Conservation (phyloP, 192 early-diverging fungal genomes). For the Dimargaris cristalligena region DNA sequence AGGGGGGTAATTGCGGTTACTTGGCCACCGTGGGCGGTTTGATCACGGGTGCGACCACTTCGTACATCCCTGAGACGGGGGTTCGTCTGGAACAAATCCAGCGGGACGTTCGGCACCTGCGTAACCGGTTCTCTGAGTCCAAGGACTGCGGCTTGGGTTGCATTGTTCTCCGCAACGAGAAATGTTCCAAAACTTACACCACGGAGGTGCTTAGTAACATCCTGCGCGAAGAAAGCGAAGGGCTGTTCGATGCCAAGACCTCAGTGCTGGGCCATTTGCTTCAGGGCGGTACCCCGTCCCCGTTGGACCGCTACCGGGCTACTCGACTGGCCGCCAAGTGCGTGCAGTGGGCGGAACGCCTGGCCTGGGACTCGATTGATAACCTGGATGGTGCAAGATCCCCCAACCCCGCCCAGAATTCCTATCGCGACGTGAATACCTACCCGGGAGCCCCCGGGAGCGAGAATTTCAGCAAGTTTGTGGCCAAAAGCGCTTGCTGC, state of each 20-base stretch:
- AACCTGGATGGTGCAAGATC: too few relatives aligned
- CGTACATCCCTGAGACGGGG: slow-evolving; percentile 89
- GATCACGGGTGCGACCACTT: slow-evolving; percentile 65
- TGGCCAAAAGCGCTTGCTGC: not conserved
- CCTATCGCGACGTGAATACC: not conserved
- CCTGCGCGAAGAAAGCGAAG: slow-evolving; percentile 69
- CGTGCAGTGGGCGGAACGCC: slow-evolving; percentile 66
- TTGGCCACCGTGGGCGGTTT: slow-evolving; percentile 77
- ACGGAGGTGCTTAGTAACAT: slow-evolving; percentile 78
- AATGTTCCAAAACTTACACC: slow-evolving; percentile 63
- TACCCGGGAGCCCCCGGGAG: not conserved
- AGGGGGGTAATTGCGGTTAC: slow-evolving; percentile 90
- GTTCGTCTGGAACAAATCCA: slow-evolving; percentile 64
- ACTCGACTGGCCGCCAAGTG: slow-evolving; percentile 66
- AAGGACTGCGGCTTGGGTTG: slow-evolving; percentile 64
- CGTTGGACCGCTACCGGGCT: slow-evolving; percentile 92
- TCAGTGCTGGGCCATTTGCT: slow-evolving; percentile 88
- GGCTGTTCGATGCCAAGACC: slow-evolving; percentile 79
- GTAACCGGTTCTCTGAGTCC: slow-evolving; percentile 60
- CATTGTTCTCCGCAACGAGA: slow-evolving; percentile 68
- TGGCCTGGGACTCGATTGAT: slow-evolving; percentile 31
- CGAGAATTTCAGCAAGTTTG: not conserved
- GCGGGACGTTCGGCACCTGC: slow-evolving; percentile 67
- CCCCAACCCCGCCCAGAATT: slow-evolving; percentile 21
- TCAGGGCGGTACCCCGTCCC: slow-evolving; percentile 83